Base-by-base conservation (phyloP, 495 filamentous ascomycete genomes). In the Aspergillus baeticus region DNA sequence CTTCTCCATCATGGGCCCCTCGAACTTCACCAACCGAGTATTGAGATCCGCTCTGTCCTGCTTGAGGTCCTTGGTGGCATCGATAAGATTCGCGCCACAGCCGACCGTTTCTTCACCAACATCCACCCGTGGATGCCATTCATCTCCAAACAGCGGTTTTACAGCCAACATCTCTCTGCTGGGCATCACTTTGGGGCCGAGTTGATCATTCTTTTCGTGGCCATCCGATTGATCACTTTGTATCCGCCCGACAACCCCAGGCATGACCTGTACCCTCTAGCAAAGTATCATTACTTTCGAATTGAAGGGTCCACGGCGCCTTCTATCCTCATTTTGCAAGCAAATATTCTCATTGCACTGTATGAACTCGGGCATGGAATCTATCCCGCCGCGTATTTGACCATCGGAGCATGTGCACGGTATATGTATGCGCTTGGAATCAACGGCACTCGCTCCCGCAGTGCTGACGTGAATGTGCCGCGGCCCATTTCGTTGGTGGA, bases 111-210 rank as follows among this genome's bases (percentile, higher is more conserved):
- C 54, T 70, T 69, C 45, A 20, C 34, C 5, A 55, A 60, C 34
- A 59, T 66, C 26, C 65, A 68, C 55, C 54, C 29, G 31, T 80
- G 78, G 80, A 75, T 83, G 68, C 80, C 79, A 14, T 71, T 82
- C 42, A 60, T 83, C 22, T 81, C 78, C 1, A 69, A 70, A 47
- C 81, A 77, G 56, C 67, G 76, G 3, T 69, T 81, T n/a, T n/a
- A n/a, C n/a, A n/a, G n/a, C n/a, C n/a, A n/a, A n/a, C n/a, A n/a
- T n/a, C n/a, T n/a, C n/a, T n/a, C n/a, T n/a, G n/a, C n/a, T n/a
- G n/a, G n/a, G n/a, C n/a, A n/a, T n/a, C n/a, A n/a, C n/a, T n/a
- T n/a, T n/a, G n/a, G n/a, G n/a, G n/a, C n/a, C n/a, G n/a, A n/a
- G n/a, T n/a, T n/a, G n/a, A n/a, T n/a, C n/a, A n/a, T n/a, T n/a